Conservation (phyloP, 2,329 filamentous ascomycete species). For the Herpomyces periplanetae region DNA sequence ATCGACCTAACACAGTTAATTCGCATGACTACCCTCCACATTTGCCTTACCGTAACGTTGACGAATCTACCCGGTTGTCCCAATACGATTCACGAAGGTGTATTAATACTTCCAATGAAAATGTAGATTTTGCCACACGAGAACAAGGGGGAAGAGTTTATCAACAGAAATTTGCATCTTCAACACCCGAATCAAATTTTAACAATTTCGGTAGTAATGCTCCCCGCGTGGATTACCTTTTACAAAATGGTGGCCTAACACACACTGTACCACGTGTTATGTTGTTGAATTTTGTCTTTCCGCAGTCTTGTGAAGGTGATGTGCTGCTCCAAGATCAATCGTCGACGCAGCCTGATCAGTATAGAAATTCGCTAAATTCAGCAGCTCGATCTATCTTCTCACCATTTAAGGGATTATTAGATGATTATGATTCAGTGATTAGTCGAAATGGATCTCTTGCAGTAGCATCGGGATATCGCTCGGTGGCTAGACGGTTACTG, state of each 20-base stretch:
- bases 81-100: too few species aligned
- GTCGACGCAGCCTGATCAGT: constrained; percentile 11
- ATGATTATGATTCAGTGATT: constrained; percentile 51
- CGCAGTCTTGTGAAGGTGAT: constrained; percentile 17
- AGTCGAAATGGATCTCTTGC: constrained; percentile 53
- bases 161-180: too few species aligned
- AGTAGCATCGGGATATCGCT: constrained; percentile 74
- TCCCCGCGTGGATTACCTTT: constrained; percentile 59
- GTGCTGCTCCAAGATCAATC: constrained; percentile 12
- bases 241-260: constrained; percentile 48
- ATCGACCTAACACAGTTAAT: too few species aligned
- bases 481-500: constrained; percentile 53
- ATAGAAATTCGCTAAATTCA: too few species aligned
- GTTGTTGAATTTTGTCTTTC: constrained; percentile 18
- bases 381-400: constrained; percentile 49
- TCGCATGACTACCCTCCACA: too few species aligned
- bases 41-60: too few species aligned
- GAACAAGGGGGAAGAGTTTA: too few species aligned
- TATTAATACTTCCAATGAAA: too few species aligned
- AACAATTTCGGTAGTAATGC: too few species aligned
- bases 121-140: too few species aligned
- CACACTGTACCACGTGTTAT: constrained; percentile 31
- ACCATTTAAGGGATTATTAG: constrained; percentile 40
- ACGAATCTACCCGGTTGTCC: too few species aligned
- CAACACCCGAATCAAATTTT: too few species aligned